Base-by-base conservation (phyloP, 441 rosid species). In the Bocquillonia castaneifolia region DNA sequence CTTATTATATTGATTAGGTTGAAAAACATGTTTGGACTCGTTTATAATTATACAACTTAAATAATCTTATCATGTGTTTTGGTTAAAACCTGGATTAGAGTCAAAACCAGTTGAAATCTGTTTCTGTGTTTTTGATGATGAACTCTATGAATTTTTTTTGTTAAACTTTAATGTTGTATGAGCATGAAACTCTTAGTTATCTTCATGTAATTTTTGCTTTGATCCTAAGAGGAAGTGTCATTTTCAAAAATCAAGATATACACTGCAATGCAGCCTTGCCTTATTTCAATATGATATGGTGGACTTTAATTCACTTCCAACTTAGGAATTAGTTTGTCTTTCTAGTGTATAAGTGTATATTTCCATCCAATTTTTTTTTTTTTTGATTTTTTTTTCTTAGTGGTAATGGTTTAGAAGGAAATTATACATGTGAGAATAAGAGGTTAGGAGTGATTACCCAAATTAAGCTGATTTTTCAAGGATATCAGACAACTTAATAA, bases 361-460 rank as follows among this genome's bases (percentile, higher is more conserved):
- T 58, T 31, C 68, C 29, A 50, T 64, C 42, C 51, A 17, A n/a
- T n/a, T n/a, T n/a, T n/a, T n/a, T n/a, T n/a, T n/a, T n/a, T n/a
- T n/a, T n/a, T n/a, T n/a, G n/a, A n/a, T n/a, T n/a, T n/a, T n/a
- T 22, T 44, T 31, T 37, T 37, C 14, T 37, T 42, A 39, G 2
- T 37, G 3, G 29, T 23, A 20, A 22, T 63, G 0, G 29, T 63
- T 20, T 10, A 15, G 20, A 17, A 50, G 25, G 39, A 28, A 44
- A 26, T 29, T 22, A n/a, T 31, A 48, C 42, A 47, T 34, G 1
- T 63, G 56, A 48, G n/a, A 3, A 63, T 63, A 12, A 63, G 23
- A 31, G 6, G 10, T 31, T 63, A n/a, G 67, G 42, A 63, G 48
- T 63, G 32, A 63, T 63, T 48, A 29, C 28, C 20, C 26, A 50